Conservation (phyloP, 2,329 filamentous ascomycete genomes). For the Achaetomium macrosporum region DNA sequence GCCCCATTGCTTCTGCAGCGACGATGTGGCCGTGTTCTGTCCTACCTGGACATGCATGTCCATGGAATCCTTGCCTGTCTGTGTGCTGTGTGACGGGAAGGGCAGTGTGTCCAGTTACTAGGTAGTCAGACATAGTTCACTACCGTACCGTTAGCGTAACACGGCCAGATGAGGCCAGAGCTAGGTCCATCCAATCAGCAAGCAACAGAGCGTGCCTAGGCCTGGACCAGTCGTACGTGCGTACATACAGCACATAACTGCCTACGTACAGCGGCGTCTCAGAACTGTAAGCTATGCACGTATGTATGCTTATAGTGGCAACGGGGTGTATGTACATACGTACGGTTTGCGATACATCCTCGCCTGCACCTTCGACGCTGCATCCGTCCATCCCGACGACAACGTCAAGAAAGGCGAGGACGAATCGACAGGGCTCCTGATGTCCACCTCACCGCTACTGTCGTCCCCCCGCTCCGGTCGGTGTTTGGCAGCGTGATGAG, state of each 20-base stretch:
- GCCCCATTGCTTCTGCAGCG: neutral
- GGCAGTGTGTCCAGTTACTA: no score
- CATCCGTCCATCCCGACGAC: neutral
- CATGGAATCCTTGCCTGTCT: neutral
- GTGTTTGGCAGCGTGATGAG: slow-evolving; percentile 2
- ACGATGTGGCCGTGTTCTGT: neutral
- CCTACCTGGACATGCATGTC: neutral
- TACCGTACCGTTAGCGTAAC: neutral
- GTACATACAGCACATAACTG: no score
- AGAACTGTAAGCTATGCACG: no score
- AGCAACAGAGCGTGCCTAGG: no score
- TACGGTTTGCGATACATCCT: neutral
- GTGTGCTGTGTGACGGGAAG: no score
- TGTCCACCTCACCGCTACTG: slow-evolving; percentile 15
- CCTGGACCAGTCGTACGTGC: no score
- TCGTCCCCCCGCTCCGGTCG: neutral
- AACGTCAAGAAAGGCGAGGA: neutral
- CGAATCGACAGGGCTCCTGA: neutral
- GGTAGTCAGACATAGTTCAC: no score
- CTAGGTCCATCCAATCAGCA: no score
- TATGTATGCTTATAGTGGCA: neutral
- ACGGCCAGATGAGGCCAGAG: neutral
- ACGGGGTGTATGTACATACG: neutral
- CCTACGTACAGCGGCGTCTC: no score
- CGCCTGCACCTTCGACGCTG: neutral